Percentiles rank a stretch among this genome's conserved stretches.
phyloP scores from a whole-genome alignment of 805 yeast genomes.

The Sugiyamaella marilandica region DNA sequence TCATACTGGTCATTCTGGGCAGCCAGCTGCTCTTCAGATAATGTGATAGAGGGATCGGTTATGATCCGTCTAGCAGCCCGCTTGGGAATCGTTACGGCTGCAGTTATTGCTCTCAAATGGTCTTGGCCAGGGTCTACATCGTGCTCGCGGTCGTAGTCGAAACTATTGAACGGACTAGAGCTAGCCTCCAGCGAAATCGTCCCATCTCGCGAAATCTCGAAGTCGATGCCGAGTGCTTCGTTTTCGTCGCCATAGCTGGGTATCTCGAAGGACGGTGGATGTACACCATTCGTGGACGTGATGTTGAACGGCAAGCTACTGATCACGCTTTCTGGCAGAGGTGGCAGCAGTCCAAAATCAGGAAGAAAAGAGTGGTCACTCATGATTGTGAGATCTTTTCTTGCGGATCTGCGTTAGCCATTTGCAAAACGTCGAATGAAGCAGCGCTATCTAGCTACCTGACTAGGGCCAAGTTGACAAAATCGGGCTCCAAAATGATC shows the following conservation, averaged over 20 bases:
- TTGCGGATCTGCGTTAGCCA: neutral
- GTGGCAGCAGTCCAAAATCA: conserved; percentile 5
- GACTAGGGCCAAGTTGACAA: too few relatives aligned
- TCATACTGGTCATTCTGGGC: neutral
- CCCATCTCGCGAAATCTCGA: too few relatives aligned
- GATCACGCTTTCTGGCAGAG: neutral
- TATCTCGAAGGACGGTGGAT: too few relatives aligned
- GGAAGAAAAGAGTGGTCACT: neutral
- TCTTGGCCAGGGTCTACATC: too few relatives aligned
- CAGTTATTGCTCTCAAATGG: too few relatives aligned
- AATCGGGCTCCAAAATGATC: neutral
- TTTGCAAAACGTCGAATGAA: neutral
- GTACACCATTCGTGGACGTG: too few relatives aligned
- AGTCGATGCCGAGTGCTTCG: too few relatives aligned
- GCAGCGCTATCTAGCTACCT: neutral
- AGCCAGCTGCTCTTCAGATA: neutral
- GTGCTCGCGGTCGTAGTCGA: too few relatives aligned
- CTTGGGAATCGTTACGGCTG: too few relatives aligned
- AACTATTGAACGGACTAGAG: too few relatives aligned
- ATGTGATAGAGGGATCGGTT: neutral
- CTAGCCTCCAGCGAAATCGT: neutral
- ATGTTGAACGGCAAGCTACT: neutral
- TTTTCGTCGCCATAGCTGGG: too few relatives aligned
- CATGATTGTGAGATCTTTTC: conserved; percentile 7
- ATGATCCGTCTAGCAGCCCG: neutral